These are phyloP conservation scores for Otatea glauca DNA, from an alignment of 176 grass and related monocot species.

Conservation along the genomic window DNA sequence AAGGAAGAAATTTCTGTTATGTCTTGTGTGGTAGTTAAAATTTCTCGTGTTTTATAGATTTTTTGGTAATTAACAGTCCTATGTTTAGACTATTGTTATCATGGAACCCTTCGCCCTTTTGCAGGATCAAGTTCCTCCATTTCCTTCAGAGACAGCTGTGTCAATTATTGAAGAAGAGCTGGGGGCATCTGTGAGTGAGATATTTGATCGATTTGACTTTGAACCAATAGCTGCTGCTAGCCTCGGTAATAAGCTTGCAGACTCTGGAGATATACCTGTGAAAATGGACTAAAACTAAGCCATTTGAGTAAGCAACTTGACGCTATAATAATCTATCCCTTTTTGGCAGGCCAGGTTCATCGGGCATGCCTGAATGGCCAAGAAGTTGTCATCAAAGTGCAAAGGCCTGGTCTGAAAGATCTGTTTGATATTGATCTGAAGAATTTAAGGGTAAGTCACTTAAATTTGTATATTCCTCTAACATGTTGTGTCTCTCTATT, in stretches of 20 bases:
- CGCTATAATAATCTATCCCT: conserved; percentile 49
- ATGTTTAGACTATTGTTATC: not conserved
- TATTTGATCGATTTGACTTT: conserved; percentile 95
- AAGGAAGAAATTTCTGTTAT: conserved; percentile 17
- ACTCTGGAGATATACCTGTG: conserved; percentile 15
- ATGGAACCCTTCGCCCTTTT: conserved; percentile 25
- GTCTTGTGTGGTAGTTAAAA: conserved; percentile 3
- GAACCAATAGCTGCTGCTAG: conserved; percentile 99
- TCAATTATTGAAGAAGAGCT: conserved; percentile 97
- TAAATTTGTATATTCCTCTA: conserved; percentile 4
- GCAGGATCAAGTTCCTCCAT: conserved; percentile 98
- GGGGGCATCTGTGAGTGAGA: conserved; percentile 63
- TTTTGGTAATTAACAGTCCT: conserved; percentile 22
- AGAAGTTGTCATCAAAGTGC: conserved; percentile 96
- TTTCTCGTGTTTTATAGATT: not conserved
- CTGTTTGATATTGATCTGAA: conserved; percentile 99
- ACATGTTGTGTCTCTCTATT: conserved; percentile 4
- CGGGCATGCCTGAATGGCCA: conserved; percentile 82
- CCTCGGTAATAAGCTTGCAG: conserved; percentile 68
- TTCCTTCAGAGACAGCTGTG: conserved; percentile 80
- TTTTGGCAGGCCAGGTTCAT: conserved; percentile 97
- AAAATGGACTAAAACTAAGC: conserved; percentile 16
- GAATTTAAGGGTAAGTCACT: conserved; percentile 78
- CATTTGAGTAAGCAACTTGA: conserved; percentile 20
- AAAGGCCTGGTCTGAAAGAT: conserved; percentile 94